A percentile compares a stretch with the other conserved stretches of the same genome.
Evolutionary conservation across 495 filamentous ascomycete species (phyloP).

Genomic region (Lophium mytilinum): DNA sequence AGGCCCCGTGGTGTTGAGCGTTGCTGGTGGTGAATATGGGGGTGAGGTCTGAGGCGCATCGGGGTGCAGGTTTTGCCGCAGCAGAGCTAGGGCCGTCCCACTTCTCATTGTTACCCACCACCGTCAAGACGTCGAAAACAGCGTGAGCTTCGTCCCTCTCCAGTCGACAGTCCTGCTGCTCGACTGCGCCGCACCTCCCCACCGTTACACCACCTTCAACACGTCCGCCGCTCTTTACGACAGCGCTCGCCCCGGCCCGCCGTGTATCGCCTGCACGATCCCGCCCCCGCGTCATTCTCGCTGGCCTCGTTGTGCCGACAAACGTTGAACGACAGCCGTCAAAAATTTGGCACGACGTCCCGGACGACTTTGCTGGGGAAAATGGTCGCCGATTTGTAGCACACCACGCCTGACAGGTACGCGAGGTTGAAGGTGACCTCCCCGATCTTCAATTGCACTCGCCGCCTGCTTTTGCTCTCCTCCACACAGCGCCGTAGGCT

Average conservation of each 20-base stretch:
- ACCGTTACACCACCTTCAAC: conserved; percentile 14
- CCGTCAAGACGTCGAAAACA: too few relatives aligned
- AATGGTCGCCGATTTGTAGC: conserved; percentile 22
- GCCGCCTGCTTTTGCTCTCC: background rate
- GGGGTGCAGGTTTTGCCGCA: too few relatives aligned
- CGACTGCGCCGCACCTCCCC: background rate
- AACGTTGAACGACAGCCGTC: conserved; percentile 9
- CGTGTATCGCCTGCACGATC: conserved; percentile 15
- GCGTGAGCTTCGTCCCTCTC: background rate
- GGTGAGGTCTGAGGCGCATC: too few relatives aligned
- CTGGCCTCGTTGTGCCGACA: conserved; percentile 5
- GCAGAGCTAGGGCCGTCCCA: background rate
- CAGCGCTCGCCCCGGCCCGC: conserved; percentile 2
- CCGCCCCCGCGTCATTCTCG: conserved; percentile 25
- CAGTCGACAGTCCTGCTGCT: background rate
- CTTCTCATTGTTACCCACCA: background rate
- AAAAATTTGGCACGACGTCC: conserved; percentile 5
- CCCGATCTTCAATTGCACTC: conserved; percentile 9
- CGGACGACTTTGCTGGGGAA: background rate
- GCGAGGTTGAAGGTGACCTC: conserved; percentile 22
- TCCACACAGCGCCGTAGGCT: background rate
- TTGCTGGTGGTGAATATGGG: too few relatives aligned
- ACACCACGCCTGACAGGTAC: conserved; percentile 8
- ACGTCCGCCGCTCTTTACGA: background rate
- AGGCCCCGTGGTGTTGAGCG: too few relatives aligned